These are phyloP conservation scores for Ensete glaucum DNA, from an alignment of 176 grass and related monocot genomes.

Conservation along the genomic window DNA sequence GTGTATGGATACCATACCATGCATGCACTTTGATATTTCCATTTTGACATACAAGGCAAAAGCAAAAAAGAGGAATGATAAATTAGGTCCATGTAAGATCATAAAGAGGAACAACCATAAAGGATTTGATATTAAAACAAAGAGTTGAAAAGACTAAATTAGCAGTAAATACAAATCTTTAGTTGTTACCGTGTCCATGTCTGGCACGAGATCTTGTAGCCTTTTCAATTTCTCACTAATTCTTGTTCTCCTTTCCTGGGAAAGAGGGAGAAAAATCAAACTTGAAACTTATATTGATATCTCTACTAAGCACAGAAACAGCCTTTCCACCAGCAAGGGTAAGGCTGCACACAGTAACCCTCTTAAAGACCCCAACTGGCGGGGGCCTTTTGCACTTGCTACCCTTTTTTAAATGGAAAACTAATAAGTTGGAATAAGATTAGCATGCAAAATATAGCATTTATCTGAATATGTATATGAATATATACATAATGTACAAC, in stretches of 20 bases:
- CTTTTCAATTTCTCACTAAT: slow-evolving; percentile 84
- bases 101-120: neutral
- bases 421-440: neutral
- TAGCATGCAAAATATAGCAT: neutral
- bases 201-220: slow-evolving; percentile 76
- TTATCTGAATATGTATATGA: neutral
- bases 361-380: too few species aligned
- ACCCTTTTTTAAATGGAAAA: too few species aligned
- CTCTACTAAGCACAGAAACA: neutral
- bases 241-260: slow-evolving; percentile 81
- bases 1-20: neutral
- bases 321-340: neutral
- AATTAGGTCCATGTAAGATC: neutral
- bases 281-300: neutral
- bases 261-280: slow-evolving; percentile 1
- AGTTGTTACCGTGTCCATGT: slow-evolving; percentile 78
- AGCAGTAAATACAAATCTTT: neutral
- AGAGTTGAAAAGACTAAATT: too few species aligned
- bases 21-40: neutral
- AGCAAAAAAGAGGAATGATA: neutral
- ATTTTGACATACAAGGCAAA: neutral
- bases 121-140: too few species aligned
- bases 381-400: too few species aligned
- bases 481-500: neutral
- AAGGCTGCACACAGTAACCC: neutral